phyloP scores from a whole-genome alignment of 2,329 filamentous ascomycete genomes.

The Paecilomyces variotii region DNA sequence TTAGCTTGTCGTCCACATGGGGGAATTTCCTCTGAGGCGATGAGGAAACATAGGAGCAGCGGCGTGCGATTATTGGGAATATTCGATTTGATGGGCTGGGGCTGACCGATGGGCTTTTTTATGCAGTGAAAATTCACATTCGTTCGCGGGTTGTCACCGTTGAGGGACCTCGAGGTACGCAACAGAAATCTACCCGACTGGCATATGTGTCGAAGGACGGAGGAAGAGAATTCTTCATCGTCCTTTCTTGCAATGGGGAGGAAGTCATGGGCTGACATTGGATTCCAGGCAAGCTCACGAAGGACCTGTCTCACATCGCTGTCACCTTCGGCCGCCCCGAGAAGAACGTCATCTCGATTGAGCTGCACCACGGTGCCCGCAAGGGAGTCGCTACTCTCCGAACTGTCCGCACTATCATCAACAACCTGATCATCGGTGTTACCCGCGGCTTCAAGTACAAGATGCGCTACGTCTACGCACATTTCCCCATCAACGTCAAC shows the following conservation, averaged over 20 bases:
- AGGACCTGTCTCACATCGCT: slow-evolving; percentile 93
- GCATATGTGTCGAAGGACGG: slow-evolving; percentile 6
- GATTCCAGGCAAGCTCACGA: slow-evolving; percentile 74
- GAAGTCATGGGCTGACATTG: slow-evolving; percentile 13
- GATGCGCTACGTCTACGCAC: slow-evolving; percentile 99
- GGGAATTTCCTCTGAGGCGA: not conserved
- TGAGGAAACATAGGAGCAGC: not conserved
- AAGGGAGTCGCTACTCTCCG: slow-evolving; percentile 98
- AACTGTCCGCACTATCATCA: slow-evolving; percentile 95
- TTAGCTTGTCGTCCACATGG: not conserved
- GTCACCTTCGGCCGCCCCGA: slow-evolving; percentile 89
- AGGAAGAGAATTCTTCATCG: slow-evolving; percentile 1
- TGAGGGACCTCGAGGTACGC: slow-evolving; percentile 83
- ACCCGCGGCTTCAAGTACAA: slow-evolving; percentile 99
- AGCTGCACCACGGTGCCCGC: slow-evolving; percentile 96
- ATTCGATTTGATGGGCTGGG: slow-evolving; percentile 3
- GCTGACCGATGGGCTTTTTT: slow-evolving; percentile 21
- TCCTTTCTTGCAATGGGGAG: slow-evolving; percentile 4
- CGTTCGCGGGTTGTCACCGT: slow-evolving; percentile 95
- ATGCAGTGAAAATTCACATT: slow-evolving; percentile 90
- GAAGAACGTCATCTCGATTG: slow-evolving; percentile 85
- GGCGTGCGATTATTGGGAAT: slow-evolving; percentile 10
- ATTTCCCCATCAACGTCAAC: slow-evolving; percentile 99
- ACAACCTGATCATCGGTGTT: slow-evolving; percentile 97
- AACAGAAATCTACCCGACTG: slow-evolving; percentile 9